These are phyloP conservation scores for Xylariaceae sp. DNA, from an alignment of 2,329 filamentous ascomycete genomes.

Conservation along the genomic window DNA sequence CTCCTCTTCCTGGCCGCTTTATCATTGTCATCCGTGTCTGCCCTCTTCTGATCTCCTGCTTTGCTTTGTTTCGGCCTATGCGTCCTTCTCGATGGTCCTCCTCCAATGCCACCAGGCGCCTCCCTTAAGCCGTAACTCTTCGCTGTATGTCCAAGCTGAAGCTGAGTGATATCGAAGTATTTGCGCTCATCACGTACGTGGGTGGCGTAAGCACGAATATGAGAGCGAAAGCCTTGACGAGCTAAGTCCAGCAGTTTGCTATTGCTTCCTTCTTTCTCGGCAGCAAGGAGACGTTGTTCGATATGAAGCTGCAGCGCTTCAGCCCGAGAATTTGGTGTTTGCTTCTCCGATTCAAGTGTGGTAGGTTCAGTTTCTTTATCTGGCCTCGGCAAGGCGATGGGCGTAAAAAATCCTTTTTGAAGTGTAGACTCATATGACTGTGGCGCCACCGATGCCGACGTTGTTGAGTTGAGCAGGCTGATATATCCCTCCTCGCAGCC, in stretches of 20 bases:
- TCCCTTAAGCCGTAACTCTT: slow-evolving; percentile 94
- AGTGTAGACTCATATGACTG: slow-evolving; percentile 62
- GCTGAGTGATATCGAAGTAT: slow-evolving; percentile 89
- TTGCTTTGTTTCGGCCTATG: slow-evolving; percentile 47
- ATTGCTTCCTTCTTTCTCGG: slow-evolving; percentile 34
- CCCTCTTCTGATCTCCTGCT: slow-evolving; percentile 37
- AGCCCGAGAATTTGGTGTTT: slow-evolving; percentile 55
- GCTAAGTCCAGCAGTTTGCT: slow-evolving; percentile 77
- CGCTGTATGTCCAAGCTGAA: slow-evolving; percentile 91
- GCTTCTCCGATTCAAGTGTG: slow-evolving; percentile 48
- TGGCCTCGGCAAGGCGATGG: slow-evolving; percentile 64
- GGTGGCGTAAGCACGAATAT: slow-evolving; percentile 93
- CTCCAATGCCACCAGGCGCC: slow-evolving; percentile 81
- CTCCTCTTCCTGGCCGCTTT: slow-evolving; percentile 18
- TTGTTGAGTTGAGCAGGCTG: slow-evolving; percentile 65
- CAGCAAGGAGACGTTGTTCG: slow-evolving; percentile 62
- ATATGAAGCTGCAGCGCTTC: slow-evolving; percentile 66
- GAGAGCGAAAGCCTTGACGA: slow-evolving; percentile 85
- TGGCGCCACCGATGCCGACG: slow-evolving; percentile 50
- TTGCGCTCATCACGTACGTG: slow-evolving; percentile 84
- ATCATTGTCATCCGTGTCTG: slow-evolving; percentile 38
- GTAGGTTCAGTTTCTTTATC: slow-evolving; percentile 68
- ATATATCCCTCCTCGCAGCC: slow-evolving; percentile 94
- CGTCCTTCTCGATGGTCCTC: slow-evolving; percentile 56
- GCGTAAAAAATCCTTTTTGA: slow-evolving; percentile 69